phyloP scores from a whole-genome alignment of 345 rosid species.

The Aquilaria malaccensis region DNA sequence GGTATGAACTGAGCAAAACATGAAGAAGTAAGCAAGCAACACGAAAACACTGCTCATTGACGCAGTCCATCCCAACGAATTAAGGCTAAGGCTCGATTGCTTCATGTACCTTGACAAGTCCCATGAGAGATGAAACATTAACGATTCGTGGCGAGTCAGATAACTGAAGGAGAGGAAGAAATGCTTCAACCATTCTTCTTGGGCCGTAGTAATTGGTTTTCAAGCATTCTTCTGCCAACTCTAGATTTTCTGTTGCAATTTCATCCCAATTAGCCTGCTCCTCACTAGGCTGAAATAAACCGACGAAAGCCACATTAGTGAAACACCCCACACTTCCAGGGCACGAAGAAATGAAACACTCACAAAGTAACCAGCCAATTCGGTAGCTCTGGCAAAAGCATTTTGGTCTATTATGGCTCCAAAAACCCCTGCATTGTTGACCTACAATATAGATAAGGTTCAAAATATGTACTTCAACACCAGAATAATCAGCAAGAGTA shows the following conservation, averaged over 20 bases:
- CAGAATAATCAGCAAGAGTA: slow-evolving; percentile 15
- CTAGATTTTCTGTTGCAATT: slow-evolving; percentile 14
- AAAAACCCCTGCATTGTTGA: slow-evolving; percentile 23
- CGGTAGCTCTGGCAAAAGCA: slow-evolving; percentile 10
- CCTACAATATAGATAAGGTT: slow-evolving; percentile 7
- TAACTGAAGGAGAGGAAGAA: slow-evolving; percentile 17
- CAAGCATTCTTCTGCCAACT: slow-evolving; percentile 17
- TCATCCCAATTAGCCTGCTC: slow-evolving; percentile 6
- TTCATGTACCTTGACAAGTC: slow-evolving; percentile 14
- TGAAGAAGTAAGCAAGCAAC: background rate
- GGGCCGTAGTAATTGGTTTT: slow-evolving; percentile 25
- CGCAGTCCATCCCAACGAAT: background rate
- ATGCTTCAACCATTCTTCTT: slow-evolving; percentile 18
- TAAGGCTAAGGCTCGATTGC: background rate
- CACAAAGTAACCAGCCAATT: slow-evolving; percentile 18
- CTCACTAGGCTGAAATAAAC: background rate
- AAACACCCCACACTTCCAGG: too few species aligned
- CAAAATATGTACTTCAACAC: background rate
- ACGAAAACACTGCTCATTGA: background rate
- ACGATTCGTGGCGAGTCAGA: slow-evolving; percentile 23
- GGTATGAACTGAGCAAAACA: slow-evolving; percentile 12
- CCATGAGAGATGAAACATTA: slow-evolving; percentile 24
- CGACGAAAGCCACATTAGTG: too few species aligned
- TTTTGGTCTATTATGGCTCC: slow-evolving; percentile 13
- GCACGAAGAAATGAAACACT: background rate